These are phyloP conservation scores for Termitomyces sp. DNA, from an alignment of 768 basidiomycete species.

Conservation along the genomic window DNA sequence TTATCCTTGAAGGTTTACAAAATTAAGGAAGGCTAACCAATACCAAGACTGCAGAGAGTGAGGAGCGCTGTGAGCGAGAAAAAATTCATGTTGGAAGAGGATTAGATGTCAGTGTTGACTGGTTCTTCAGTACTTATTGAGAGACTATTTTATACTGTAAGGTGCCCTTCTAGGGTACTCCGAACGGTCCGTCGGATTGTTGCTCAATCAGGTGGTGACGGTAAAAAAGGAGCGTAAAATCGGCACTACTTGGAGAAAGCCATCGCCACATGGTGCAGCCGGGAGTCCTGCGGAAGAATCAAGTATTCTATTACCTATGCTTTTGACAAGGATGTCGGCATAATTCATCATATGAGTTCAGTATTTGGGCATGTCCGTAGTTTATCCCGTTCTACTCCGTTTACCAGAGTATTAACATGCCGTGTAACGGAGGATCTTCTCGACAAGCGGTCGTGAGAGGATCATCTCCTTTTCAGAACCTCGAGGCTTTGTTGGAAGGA, in stretches of 20 bases:
- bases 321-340: neutral
- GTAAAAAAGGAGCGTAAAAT: neutral
- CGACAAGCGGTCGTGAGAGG: constrained; percentile 12
- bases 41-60: constrained; percentile 11
- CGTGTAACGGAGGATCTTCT: neutral
- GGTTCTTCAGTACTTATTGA: neutral
- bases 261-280: neutral
- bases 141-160: constrained; percentile 7
- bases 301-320: neutral
- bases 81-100: neutral
- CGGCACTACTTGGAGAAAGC: neutral
- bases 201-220: neutral
- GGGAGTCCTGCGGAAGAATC: constrained; percentile 5
- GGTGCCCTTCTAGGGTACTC: constrained; percentile 2
- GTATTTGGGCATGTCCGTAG: constrained; percentile 12
- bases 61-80: constrained; percentile 15
- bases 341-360: constrained; percentile 7
- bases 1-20: neutral
- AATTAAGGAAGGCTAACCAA: constrained; percentile 7
- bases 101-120: neutral
- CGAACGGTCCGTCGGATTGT: constrained; percentile 3
- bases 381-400: constrained; percentile 22
- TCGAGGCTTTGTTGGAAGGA: neutral
- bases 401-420: neutral
- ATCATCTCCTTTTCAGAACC: constrained; percentile 10